phyloP scores from a whole-genome alignment of 2,329 filamentous ascomycete genomes.

The Zymoseptoria pseudotritici region DNA sequence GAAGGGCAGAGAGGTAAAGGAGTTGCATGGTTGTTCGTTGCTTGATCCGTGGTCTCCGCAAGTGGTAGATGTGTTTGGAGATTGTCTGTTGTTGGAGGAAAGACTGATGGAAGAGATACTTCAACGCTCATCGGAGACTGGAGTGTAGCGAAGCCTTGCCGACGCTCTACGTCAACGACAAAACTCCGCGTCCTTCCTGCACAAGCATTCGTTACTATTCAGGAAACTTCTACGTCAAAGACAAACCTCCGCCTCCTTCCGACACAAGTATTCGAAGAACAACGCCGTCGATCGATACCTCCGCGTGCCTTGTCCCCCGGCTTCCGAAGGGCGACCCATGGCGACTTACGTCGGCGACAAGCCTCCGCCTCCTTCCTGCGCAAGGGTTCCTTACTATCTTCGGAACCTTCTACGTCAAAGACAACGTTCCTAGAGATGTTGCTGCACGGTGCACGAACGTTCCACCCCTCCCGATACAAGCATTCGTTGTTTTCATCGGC shows the following conservation, averaged over 20 bases:
- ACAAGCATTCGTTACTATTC: background rate
- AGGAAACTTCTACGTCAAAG: background rate
- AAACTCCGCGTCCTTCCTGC: background rate
- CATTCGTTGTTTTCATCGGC: too few species aligned
- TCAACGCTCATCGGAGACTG: background rate
- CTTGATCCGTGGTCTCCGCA: background rate
- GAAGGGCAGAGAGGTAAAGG: too few species aligned
- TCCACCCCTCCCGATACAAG: too few species aligned
- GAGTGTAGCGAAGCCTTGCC: background rate
- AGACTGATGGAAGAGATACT: background rate
- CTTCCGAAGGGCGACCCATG: background rate
- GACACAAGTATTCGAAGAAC: too few species aligned
- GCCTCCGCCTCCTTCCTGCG: background rate
- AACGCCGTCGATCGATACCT: background rate
- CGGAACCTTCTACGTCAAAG: background rate
- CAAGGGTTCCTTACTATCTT: background rate
- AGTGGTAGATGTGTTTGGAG: background rate
- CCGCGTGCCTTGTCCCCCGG: background rate
- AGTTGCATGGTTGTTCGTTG: background rate
- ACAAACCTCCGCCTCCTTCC: background rate
- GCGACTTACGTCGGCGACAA: background rate
- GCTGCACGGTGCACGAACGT: too few species aligned
- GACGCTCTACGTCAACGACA: background rate
- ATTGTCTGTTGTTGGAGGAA: background rate
- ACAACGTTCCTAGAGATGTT: too few species aligned